Conservation (phyloP, 2,329 filamentous ascomycete species). For the Sclerotinia minor region DNA sequence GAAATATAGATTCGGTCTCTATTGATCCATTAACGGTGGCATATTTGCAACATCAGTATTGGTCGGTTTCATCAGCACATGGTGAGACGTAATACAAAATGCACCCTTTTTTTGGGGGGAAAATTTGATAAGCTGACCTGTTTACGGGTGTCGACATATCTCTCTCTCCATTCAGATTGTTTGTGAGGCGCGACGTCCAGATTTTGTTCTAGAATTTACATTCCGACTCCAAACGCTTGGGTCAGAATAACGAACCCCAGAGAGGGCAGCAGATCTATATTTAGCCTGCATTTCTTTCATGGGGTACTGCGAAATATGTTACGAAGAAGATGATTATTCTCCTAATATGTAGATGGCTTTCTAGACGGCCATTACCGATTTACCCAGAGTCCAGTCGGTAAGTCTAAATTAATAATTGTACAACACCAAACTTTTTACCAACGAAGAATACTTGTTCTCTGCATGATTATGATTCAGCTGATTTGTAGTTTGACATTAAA, state of each 20-base stretch:
- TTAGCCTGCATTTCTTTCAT: background rate
- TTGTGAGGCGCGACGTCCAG: background rate
- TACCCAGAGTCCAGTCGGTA: constrained; percentile 14
- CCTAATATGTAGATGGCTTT: constrained; percentile 11
- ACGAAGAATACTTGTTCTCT: background rate
- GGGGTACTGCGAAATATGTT: background rate
- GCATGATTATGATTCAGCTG: background rate
- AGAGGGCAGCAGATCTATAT: background rate
- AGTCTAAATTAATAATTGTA: constrained; percentile 19
- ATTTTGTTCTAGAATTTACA: background rate
- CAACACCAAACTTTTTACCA: constrained; percentile 9
- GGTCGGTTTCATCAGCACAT: constrained; percentile 1
- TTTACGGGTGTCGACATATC: constrained; percentile 16
- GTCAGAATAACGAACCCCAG: background rate
- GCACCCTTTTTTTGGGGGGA: constrained; percentile 18
- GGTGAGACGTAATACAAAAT: constrained; percentile 5
- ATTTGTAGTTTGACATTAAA: background rate
- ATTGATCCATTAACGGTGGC: background rate
- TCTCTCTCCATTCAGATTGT: constrained; percentile 2
- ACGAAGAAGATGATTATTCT: background rate
- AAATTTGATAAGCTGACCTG: constrained; percentile 9
- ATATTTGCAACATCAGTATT: background rate
- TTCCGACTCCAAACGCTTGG: background rate
- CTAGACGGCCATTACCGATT: background rate
- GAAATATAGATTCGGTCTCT: constrained; percentile 53